Evolutionary conservation across 495 filamentous ascomycete genomes (phyloP).

Genomic region (Chlorociboria aeruginascens): DNA sequence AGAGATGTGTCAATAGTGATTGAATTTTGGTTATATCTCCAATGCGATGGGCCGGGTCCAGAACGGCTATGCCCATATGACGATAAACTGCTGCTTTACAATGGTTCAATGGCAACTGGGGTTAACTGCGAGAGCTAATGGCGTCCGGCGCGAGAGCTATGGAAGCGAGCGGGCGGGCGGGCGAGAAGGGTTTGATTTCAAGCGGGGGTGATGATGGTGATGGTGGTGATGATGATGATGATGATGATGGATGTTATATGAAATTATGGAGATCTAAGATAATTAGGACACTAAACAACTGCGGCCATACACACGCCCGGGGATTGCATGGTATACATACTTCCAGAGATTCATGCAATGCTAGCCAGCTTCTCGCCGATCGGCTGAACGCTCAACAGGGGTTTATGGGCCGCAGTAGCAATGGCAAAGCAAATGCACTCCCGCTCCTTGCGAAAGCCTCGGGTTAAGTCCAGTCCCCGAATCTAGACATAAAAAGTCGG

Average conservation of each 20-base stretch:
- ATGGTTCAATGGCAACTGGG: constrained; percentile 1
- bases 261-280: constrained; percentile 4
- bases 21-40: neutral
- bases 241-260: constrained; percentile 1
- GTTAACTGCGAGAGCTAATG: neutral
- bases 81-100: neutral
- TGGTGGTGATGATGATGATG: neutral
- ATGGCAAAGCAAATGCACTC: constrained; percentile 1
- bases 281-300: neutral
- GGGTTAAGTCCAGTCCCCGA: constrained; percentile 8
- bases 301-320: neutral
- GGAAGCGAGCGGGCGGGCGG: neutral
- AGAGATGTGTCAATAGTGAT: neutral
- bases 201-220: neutral
- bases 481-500: constrained; percentile 6
- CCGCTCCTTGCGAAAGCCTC: constrained; percentile 9
- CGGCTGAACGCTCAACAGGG: no score
- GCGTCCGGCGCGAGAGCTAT: constrained; percentile 18
- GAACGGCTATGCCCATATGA: neutral
- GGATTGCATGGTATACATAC: constrained; percentile 14
- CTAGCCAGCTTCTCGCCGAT: no score
- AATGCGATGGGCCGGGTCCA: neutral
- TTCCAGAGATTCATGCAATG: neutral
- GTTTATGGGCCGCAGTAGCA: constrained; percentile 13
- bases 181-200: neutral